Evolutionary conservation across 495 filamentous ascomycete genomes (phyloP).

Genomic region (Jackrogersella minutella): DNA sequence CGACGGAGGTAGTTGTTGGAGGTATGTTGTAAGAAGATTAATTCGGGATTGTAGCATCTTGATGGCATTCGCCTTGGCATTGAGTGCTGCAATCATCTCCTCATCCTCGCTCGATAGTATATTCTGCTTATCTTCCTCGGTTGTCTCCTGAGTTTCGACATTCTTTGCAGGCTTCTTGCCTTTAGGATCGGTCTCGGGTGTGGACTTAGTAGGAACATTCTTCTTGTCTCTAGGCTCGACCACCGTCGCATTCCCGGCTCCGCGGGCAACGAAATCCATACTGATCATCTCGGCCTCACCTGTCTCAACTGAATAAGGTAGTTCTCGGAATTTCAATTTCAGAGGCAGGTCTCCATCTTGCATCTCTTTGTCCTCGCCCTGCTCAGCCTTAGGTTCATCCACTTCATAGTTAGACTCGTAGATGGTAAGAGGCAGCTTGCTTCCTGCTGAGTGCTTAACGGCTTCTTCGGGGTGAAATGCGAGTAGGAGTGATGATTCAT

Average conservation of each 20-base stretch:
- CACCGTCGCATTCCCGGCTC: slow-evolving; percentile 78
- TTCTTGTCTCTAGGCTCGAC: slow-evolving; percentile 56
- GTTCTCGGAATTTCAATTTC: slow-evolving; percentile 78
- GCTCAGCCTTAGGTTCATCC: slow-evolving; percentile 57
- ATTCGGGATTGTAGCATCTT: slow-evolving; percentile 90
- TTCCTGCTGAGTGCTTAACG: slow-evolving; percentile 64
- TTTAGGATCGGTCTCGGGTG: slow-evolving; percentile 51
- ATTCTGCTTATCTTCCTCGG: slow-evolving; percentile 50
- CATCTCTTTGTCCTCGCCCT: slow-evolving; percentile 73
- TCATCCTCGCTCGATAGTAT: slow-evolving; percentile 79
- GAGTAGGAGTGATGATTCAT: slow-evolving; percentile 87
- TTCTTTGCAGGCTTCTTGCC: slow-evolving; percentile 51
- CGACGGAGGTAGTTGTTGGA: slow-evolving; percentile 73
- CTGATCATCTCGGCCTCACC: slow-evolving; percentile 97
- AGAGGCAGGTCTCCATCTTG: slow-evolving; percentile 70
- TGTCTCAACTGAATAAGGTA: slow-evolving; percentile 89
- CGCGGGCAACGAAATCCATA: slow-evolving; percentile 87
- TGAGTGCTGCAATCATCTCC: slow-evolving; percentile 73
- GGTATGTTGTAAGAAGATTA: slow-evolving; percentile 79
- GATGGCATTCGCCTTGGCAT: slow-evolving; percentile 88
- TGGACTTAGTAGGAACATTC: slow-evolving; percentile 39
- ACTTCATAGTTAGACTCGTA: slow-evolving; percentile 87
- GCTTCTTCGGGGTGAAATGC: slow-evolving; percentile 77
- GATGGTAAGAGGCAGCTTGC: slow-evolving; percentile 86
- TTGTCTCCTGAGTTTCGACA: slow-evolving; percentile 41